Conservation (phyloP, 2,329 filamentous ascomycete species). For the Diaporthe ilicicola region DNA sequence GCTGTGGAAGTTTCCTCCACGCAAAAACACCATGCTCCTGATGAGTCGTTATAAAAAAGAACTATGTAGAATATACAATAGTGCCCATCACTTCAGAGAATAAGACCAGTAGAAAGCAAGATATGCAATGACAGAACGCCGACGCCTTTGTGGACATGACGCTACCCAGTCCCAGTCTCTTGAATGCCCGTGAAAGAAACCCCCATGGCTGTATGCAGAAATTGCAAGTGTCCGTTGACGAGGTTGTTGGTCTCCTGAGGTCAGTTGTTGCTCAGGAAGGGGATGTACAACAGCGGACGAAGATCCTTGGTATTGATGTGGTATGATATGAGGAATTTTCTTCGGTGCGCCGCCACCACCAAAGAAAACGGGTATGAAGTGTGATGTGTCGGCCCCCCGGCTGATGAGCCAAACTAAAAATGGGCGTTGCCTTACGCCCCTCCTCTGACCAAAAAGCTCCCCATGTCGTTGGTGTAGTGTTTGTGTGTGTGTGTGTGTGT, state of each 20-base stretch:
- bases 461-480: not conserved
- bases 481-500: not conserved
- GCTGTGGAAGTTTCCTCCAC: conserved; percentile 9
- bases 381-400: conserved; percentile 21
- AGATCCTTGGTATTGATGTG: conserved; percentile 31
- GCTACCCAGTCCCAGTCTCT: conserved; percentile 28
- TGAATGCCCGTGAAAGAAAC: conserved; percentile 27
- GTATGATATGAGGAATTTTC: conserved; percentile 29
- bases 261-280: conserved; percentile 28
- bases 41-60: conserved; percentile 7
- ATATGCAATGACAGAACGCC: conserved; percentile 17
- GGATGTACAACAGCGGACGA: conserved; percentile 22
- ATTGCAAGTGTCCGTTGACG: conserved; percentile 21
- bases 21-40: conserved; percentile 26
- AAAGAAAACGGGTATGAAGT: conserved; percentile 25
- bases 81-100: conserved; percentile 35
- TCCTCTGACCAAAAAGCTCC: not conserved
- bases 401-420: conserved; percentile 12
- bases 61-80: conserved; percentile 25
- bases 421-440: not conserved
- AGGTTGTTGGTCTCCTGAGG: conserved; percentile 23
- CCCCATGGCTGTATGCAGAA: conserved; percentile 31
- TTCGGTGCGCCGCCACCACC: conserved; percentile 31
- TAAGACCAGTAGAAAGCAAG: conserved; percentile 37
- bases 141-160: conserved; percentile 30